Conservation (phyloP, 2,329 filamentous ascomycete species). For the Allantophomopsis lycopodina region DNA sequence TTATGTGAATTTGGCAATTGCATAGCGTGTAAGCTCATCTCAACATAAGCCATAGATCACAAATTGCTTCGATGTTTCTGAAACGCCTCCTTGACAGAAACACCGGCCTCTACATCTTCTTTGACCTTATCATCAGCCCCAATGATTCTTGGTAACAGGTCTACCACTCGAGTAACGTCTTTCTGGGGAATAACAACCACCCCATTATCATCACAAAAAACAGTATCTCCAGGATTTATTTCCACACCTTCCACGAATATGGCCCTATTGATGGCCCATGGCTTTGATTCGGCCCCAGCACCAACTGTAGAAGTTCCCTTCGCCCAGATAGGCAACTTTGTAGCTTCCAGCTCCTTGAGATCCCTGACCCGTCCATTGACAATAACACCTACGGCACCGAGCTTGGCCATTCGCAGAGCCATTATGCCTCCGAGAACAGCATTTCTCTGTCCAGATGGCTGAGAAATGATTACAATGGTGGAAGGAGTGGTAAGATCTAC, state of each 20-base stretch:
- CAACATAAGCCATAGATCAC: neutral
- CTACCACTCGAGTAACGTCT: slow-evolving; percentile 44
- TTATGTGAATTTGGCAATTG: too few species aligned
- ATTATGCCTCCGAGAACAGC: slow-evolving; percentile 68
- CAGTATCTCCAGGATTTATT: slow-evolving; percentile 44
- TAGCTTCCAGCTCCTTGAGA: slow-evolving; percentile 40
- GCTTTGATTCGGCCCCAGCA: slow-evolving; percentile 37
- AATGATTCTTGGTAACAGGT: slow-evolving; percentile 29
- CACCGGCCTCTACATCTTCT: slow-evolving; percentile 47
- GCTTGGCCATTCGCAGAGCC: slow-evolving; percentile 51
- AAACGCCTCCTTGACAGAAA: slow-evolving; percentile 53
- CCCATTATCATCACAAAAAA: slow-evolving; percentile 59
- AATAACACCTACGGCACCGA: slow-evolving; percentile 46
- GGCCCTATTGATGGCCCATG: slow-evolving; percentile 36
- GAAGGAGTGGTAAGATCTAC: slow-evolving; percentile 47
- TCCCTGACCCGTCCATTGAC: slow-evolving; percentile 58
- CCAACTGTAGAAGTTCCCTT: slow-evolving; percentile 43
- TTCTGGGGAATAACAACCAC: slow-evolving; percentile 53
- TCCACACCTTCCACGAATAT: slow-evolving; percentile 27
- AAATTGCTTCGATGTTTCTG: slow-evolving; percentile 20
- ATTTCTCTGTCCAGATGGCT: slow-evolving; percentile 51
- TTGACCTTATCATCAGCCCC: slow-evolving; percentile 46
- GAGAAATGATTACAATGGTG: slow-evolving; percentile 52
- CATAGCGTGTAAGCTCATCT: too few species aligned
- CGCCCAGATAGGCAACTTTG: slow-evolving; percentile 41